These are phyloP conservation scores for Bretziella fagacearum DNA, from an alignment of 2,329 filamentous ascomycete species.

Conservation along the genomic window DNA sequence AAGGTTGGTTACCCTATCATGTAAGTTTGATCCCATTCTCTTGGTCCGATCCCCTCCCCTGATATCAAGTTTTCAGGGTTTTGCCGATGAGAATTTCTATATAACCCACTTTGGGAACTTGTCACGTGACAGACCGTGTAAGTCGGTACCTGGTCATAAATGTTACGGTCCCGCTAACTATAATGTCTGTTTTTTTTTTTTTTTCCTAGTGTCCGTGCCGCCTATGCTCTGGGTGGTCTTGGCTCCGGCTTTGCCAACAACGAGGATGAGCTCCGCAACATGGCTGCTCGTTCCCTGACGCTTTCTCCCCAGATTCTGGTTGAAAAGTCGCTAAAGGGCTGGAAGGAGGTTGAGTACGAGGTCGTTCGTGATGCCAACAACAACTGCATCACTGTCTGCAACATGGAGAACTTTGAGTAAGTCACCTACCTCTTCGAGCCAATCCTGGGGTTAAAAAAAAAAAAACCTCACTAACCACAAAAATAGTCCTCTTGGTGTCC, in stretches of 20 bases:
- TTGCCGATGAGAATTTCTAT: neutral
- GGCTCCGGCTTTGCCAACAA: conserved; percentile 94
- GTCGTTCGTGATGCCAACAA: conserved; percentile 92
- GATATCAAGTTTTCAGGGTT: neutral
- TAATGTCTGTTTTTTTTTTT: neutral
- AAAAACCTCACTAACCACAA: conserved; percentile 49
- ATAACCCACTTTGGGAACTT: neutral
- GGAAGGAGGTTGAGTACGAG: conserved; percentile 99
- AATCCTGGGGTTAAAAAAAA: too few species aligned
- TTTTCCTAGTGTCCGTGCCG: conserved; percentile 52
- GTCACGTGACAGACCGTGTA: conserved; percentile 10
- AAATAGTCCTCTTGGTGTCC: conserved; percentile 79
- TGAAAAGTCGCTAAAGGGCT: conserved; percentile 96
- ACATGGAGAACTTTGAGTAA: conserved; percentile 16
- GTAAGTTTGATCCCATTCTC: conserved; percentile 11
- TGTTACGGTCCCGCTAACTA: conserved; percentile 2
- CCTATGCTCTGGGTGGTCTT: conserved; percentile 88
- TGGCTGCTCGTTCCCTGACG: conserved; percentile 82
- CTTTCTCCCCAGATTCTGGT: conserved; percentile 92
- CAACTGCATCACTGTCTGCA: conserved; percentile 98
- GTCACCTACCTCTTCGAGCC: neutral
- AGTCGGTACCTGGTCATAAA: neutral
- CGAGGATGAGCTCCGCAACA: conserved; percentile 78
- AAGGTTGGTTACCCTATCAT: conserved; percentile 93
- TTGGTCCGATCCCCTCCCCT: too few species aligned